Evolutionary conservation across 129 eudicot species (phyloP), one percentile per base, ranked within the genome.

Genomic region (Kitagawia praeruptora): DNA sequence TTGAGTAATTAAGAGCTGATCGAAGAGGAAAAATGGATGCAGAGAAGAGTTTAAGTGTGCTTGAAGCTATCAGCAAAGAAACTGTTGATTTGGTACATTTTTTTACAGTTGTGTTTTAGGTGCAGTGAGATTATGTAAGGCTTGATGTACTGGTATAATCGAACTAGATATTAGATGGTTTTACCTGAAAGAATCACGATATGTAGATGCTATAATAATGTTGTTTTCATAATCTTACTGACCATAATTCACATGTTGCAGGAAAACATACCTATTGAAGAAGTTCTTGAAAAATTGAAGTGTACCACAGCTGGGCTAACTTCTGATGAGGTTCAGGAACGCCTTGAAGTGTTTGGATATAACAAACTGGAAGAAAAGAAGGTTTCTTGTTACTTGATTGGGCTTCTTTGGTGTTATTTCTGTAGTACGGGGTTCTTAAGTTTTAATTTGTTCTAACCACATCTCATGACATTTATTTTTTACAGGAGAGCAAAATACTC

Each of bases 311-410:
- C 84, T 83, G 92, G 92, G n/a, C 92, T 88, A 13, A 85, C 44
- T 41, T 67, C 86, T 45, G 89, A 85, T 58, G 89, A 85, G 80
- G 92, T 88, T 69, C 81, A 88, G 76, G 78, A 77, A 61, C 89
- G 92, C 74, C 78, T 88, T 37, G 82, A 83, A 79, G 87, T 88
- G 84, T 88, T 88, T 51, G 92, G 92, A 34, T 71, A 88, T 85
- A 88, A 88, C 70, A 88, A 88, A 74, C 81, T 88, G 58, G 92
- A 88, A 86, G 92, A 88, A 79, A 88, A 88, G 77, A 88, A 84
- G 86, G 92, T 85, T 18, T 23, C 53, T 78, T 53, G 53, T 77
- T 27, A 78, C 54, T 41, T 67, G 37, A 27, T 48, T 25, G 67
- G 39, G 46, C 42, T 74, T 81, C 54, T 81, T 15, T 7, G 14